phyloP scores from a whole-genome alignment of 345 rosid genomes.

The Eucalyptus rudis region DNA sequence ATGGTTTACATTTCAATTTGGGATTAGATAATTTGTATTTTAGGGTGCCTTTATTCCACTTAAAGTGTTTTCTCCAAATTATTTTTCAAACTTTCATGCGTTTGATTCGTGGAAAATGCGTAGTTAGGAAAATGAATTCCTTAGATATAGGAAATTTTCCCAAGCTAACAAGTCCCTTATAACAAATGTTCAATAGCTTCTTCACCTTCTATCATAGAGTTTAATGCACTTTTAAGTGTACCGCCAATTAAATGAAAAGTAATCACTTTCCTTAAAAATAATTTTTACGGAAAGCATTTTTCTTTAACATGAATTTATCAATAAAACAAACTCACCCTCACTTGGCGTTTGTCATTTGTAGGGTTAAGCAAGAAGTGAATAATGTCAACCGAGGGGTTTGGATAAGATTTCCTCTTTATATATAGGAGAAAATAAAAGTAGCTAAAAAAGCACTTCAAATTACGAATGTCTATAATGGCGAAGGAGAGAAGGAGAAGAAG shows the following conservation, averaged over 20 bases:
- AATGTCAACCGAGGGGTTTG: background rate
- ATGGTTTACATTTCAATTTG: background rate
- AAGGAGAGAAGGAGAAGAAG: background rate
- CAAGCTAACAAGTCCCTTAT: background rate
- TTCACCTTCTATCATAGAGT: background rate
- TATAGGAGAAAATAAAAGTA: background rate
- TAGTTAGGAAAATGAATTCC: background rate
- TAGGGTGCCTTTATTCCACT: background rate
- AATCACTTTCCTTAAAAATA: background rate
- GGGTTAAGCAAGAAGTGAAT: background rate
- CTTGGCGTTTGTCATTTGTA: background rate
- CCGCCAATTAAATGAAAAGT: background rate
- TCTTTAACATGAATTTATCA: background rate
- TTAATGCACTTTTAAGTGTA: background rate
- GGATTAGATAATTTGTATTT: background rate
- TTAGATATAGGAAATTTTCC: background rate
- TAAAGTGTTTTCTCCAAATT: background rate
- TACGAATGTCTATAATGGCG: no score
- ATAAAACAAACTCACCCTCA: background rate
- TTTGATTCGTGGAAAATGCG: background rate
- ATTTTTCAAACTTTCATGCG: accelerated
- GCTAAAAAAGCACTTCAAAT: background rate
- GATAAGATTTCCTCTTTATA: background rate
- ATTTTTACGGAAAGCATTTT: background rate
- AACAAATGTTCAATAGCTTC: background rate